Evolutionary conservation across 1,284 basidiomycete species (phyloP).

Genomic region (Lentinula novae-zelandiae): DNA sequence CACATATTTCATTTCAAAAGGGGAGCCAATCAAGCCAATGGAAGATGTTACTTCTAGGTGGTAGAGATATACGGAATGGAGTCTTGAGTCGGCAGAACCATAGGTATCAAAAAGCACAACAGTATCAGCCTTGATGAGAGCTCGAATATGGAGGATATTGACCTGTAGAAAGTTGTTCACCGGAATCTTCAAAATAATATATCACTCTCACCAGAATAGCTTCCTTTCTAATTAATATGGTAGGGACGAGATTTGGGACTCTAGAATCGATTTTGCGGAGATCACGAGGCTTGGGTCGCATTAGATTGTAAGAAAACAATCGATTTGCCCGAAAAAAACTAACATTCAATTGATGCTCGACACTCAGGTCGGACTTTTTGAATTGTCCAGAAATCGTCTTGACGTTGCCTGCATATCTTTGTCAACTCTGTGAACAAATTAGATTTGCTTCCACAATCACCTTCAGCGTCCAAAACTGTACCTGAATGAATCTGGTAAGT

Average conservation of each 20-base stretch:
- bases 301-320: neutral
- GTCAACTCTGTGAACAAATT: slow-evolving; percentile 12
- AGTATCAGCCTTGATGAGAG: slow-evolving; percentile 89
- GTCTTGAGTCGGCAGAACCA: slow-evolving; percentile 78
- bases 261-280: slow-evolving; percentile 95
- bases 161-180: slow-evolving; percentile 43
- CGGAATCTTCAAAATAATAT: slow-evolving; percentile 8
- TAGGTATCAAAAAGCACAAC: slow-evolving; percentile 92
- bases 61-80: slow-evolving; percentile 85
- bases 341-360: slow-evolving; percentile 87
- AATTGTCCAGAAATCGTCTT: slow-evolving; percentile 90
- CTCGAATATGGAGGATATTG: slow-evolving; percentile 92
- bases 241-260: slow-evolving; percentile 91
- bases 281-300: slow-evolving; percentile 75
- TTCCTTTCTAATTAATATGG: slow-evolving; percentile 85
- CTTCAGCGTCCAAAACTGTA: slow-evolving; percentile 82
- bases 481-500: slow-evolving; percentile 41
- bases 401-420: slow-evolving; percentile 60
- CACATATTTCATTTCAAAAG: neutral
- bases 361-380: slow-evolving; percentile 85
- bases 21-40: neutral
- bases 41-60: slow-evolving; percentile 71
- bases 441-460: slow-evolving; percentile 31
- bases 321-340: slow-evolving; percentile 24
- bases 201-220: slow-evolving; percentile 71